These are phyloP conservation scores for Jimgerdemannia lactiflua DNA, from an alignment of 192 early-diverging fungal species.

Conservation along the genomic window DNA sequence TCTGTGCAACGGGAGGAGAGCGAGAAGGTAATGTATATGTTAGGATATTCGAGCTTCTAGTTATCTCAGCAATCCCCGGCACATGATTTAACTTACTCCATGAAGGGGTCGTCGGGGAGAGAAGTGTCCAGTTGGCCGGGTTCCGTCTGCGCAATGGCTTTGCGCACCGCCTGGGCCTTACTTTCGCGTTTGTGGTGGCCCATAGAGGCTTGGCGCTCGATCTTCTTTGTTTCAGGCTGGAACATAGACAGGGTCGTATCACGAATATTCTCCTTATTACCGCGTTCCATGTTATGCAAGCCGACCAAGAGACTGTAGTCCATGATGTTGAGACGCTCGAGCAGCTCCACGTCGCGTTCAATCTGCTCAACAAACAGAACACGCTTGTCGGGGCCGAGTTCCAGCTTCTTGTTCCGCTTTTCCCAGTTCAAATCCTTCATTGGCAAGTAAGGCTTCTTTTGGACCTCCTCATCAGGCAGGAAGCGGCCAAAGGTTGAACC, in stretches of 20 bases:
- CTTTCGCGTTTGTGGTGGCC: conserved; percentile 49
- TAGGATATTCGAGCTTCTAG: no score
- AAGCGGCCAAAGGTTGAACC: conserved; percentile 88
- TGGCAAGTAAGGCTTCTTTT: conserved; percentile 81
- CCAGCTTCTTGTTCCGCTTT: conserved; percentile 64
- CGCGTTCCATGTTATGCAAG: conserved; percentile 80
- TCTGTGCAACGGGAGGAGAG: conserved; percentile 28
- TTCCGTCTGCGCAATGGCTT: conserved; percentile 55
- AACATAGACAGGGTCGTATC: conserved; percentile 89
- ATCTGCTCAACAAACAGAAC: conserved; percentile 82
- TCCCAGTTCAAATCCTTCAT: conserved; percentile 98
- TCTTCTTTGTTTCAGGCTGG: conserved; percentile 47
- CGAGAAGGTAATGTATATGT: no score
- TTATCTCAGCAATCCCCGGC: no score
- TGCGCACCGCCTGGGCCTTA: conserved; percentile 51
- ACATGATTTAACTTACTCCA: conserved; percentile 34
- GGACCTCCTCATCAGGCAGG: conserved; percentile 72
- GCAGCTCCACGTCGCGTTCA: conserved; percentile 79
- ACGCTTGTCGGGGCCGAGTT: conserved; percentile 82
- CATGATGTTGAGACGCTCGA: conserved; percentile 87
- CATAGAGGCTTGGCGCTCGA: conserved; percentile 37
- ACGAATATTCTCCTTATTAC: conserved; percentile 87
- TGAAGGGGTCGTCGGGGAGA: conserved; percentile 52
- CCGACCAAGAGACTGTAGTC: conserved; percentile 98
- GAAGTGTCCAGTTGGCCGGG: conserved; percentile 56